Conservation (phyloP, 257 asterid genomes). For the Plantago major region DNA sequence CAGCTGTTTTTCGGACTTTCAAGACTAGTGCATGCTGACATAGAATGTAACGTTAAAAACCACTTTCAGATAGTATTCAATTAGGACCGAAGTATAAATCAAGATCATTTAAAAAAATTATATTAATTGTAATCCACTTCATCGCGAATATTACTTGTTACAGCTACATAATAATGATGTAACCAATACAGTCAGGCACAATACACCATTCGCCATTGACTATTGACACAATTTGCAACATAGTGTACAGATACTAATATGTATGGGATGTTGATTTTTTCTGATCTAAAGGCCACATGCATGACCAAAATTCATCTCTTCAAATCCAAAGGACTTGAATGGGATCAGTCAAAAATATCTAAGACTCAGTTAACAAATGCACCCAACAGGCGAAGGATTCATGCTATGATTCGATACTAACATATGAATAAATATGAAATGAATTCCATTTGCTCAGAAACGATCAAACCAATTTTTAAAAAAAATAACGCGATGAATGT, state of each 20-base stretch:
- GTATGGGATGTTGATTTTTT: too few species aligned
- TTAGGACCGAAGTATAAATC: conserved; percentile 9
- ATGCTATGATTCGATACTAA: not conserved
- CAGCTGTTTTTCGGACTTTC: conserved; percentile 12
- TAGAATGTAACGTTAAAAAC: conserved; percentile 10
- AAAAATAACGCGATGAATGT: conserved; percentile 18
- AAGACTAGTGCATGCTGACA: conserved; percentile 11
- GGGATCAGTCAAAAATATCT: not conserved
- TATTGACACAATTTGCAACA: not conserved
- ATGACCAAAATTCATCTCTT: too few species aligned
- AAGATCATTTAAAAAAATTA: not conserved
- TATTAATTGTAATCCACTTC: not conserved
- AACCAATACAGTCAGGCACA: too few species aligned
- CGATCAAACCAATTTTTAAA: not conserved
- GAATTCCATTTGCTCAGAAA: not conserved
- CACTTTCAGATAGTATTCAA: conserved; percentile 2
- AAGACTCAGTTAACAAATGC: not conserved
- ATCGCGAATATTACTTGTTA: not conserved
- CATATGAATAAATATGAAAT: not conserved
- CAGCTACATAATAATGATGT: not conserved
- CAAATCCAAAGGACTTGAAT: too few species aligned
- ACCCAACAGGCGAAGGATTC: not conserved
- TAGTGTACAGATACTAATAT: too few species aligned
- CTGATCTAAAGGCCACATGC: too few species aligned
- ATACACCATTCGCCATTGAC: not conserved